phyloP scores from a whole-genome alignment of 805 yeast genomes.

The Suhomyces prunicola region DNA sequence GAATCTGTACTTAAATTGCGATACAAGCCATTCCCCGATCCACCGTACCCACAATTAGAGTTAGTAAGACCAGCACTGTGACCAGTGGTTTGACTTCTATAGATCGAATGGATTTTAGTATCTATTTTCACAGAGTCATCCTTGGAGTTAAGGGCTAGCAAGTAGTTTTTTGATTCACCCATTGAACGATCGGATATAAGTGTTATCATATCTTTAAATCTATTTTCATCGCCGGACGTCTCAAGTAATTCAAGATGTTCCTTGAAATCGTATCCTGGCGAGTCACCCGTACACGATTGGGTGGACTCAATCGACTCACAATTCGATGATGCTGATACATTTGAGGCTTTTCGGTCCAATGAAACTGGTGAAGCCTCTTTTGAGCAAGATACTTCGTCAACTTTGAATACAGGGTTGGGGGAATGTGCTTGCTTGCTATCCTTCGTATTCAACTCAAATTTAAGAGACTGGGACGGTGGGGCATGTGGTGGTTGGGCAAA shows the following conservation, averaged over 20 bases:
- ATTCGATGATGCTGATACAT: background rate
- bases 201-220: conserved; percentile 22
- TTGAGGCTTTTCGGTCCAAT: background rate
- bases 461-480: background rate
- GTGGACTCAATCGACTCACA: conserved; percentile 5
- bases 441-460: conserved; percentile 1
- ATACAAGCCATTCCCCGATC: conserved; percentile 1
- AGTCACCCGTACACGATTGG: conserved; percentile 2
- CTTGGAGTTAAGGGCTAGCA: conserved; percentile 18
- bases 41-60: background rate
- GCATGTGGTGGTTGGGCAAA: background rate
- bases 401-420: background rate
- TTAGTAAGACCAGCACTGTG: conserved; percentile 4
- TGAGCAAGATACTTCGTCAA: background rate
- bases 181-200: conserved; percentile 26
- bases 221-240: conserved; percentile 1
- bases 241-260: background rate
- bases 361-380: background rate
- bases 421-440: background rate
- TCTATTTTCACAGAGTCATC: conserved; percentile 22
- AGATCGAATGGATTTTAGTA: conserved; percentile 36
- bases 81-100: conserved; percentile 20
- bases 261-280: background rate
- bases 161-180: conserved; percentile 24
- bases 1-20: conserved; percentile 7